These are phyloP conservation scores for Penicillium aurantiogriseum DNA, from an alignment of 2,329 filamentous ascomycete genomes.

Conservation along the genomic window DNA sequence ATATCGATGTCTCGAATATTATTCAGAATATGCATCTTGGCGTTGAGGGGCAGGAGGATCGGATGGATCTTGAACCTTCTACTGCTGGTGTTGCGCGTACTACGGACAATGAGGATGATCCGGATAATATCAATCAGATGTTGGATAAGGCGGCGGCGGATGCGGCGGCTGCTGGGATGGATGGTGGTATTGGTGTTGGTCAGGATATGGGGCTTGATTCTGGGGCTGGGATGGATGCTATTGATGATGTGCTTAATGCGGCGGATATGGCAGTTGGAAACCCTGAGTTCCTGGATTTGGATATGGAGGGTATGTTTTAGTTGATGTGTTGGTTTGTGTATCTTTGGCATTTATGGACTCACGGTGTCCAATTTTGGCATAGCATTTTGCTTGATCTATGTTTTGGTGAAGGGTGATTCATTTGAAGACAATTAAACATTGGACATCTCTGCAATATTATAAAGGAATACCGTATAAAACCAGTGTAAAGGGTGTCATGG, in stretches of 20 bases:
- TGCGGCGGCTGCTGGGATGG: constrained; percentile 36
- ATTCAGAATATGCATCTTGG: constrained; percentile 45
- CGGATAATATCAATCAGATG: constrained; percentile 41
- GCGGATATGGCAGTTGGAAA: constrained; percentile 45
- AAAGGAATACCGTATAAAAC: not conserved
- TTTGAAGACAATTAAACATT: not conserved
- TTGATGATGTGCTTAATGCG: constrained; percentile 46
- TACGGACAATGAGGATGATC: constrained; percentile 25
- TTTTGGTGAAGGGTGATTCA: not conserved
- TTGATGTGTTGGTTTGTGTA: not conserved
- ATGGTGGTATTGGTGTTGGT: constrained; percentile 23
- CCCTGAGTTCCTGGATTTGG: constrained; percentile 46
- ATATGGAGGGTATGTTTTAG: constrained; percentile 48
- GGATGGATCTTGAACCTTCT: constrained; percentile 34
- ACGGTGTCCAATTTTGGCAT: not conserved
- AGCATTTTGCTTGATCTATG: not conserved
- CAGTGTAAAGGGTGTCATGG: not conserved
- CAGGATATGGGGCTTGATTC: constrained; percentile 29
- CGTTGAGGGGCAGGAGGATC: constrained; percentile 29
- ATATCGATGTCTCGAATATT: constrained; percentile 44
- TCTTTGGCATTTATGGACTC: not conserved
- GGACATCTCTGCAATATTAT: not conserved
- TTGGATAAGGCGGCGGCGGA: constrained; percentile 39
- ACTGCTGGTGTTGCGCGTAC: constrained; percentile 13
- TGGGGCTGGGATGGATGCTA: constrained; percentile 35